Evolutionary conservation across 495 filamentous ascomycete genomes (phyloP).

Genomic region (Aspergillus sparsus): DNA sequence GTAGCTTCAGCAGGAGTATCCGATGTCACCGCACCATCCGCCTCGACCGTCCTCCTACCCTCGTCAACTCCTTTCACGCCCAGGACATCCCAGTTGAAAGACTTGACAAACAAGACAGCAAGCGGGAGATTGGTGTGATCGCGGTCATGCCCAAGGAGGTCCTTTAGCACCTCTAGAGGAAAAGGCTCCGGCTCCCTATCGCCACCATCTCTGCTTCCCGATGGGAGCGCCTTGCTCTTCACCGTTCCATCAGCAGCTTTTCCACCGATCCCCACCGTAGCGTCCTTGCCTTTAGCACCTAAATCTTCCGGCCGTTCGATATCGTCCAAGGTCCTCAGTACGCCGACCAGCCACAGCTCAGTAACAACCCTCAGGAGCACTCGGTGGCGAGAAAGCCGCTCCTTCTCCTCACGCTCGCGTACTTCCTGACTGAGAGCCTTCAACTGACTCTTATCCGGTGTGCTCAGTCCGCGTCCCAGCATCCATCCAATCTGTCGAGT

Average conservation of each 20-base stretch:
- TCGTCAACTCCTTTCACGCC: constrained; percentile 72
- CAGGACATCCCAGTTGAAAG: constrained; percentile 92
- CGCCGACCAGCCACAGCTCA: constrained; percentile 93
- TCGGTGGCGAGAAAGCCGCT: constrained; percentile 82
- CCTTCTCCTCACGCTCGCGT: constrained; percentile 93
- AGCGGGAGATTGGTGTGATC: constrained; percentile 91
- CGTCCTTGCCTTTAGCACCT: constrained; percentile 66
- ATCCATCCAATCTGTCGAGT: constrained; percentile 91
- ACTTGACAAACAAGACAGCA: constrained; percentile 91
- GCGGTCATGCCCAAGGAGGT: constrained; percentile 87
- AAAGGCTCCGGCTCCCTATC: constrained; percentile 72
- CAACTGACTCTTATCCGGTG: constrained; percentile 82
- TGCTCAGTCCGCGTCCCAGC: constrained; percentile 86
- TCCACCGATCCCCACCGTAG: constrained; percentile 42
- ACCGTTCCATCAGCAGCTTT: constrained; percentile 59
- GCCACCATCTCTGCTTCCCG: constrained; percentile 34
- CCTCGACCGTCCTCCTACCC: constrained; percentile 79
- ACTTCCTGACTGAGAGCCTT: constrained; percentile 78
- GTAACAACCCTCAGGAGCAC: constrained; percentile 86
- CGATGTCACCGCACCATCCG: constrained; percentile 71
- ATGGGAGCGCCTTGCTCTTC: constrained; percentile 35
- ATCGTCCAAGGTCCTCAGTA: constrained; percentile 86
- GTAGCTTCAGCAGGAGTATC: constrained; percentile 50
- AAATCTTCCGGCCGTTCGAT: constrained; percentile 82
- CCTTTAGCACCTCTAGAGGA: constrained; percentile 93